phyloP scores from a whole-genome alignment of 2,329 filamentous ascomycete genomes.

The Gliomastix tumulicola region DNA sequence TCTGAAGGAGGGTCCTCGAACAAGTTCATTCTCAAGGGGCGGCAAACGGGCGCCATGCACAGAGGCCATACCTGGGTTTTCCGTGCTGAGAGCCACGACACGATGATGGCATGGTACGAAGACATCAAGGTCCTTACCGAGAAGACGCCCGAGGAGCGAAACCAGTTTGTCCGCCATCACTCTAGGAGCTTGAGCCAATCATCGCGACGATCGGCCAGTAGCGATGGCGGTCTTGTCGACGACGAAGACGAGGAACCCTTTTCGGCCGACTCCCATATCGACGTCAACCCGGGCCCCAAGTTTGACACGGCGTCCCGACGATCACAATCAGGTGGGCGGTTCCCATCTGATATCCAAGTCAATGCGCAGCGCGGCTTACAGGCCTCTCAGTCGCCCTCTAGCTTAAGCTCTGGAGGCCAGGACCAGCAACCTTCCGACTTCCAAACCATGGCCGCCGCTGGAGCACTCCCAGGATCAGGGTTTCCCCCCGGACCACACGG shows the following conservation, averaged over 20 bases:
- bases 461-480: conserved; percentile 33
- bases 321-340: conserved; percentile 89
- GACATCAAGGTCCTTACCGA: conserved; percentile 88
- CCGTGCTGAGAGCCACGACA: conserved; percentile 71
- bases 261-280: conserved; percentile 39
- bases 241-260: conserved; percentile 62
- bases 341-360: conserved; percentile 88
- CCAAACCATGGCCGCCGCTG: conserved; percentile 53
- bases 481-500: conserved; percentile 13
- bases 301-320: conserved; percentile 52
- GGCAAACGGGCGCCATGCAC: conserved; percentile 89
- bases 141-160: conserved; percentile 79
- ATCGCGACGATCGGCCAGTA: conserved; percentile 57
- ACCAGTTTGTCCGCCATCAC: conserved; percentile 78
- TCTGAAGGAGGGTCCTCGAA: conserved; percentile 76
- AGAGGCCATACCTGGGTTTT: conserved; percentile 71
- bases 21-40: conserved; percentile 96
- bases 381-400: conserved; percentile 72
- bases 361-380: conserved; percentile 73
- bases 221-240: conserved; percentile 53
- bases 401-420: conserved; percentile 62
- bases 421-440: conserved; percentile 22
- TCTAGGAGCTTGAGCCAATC: conserved; percentile 68
- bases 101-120: conserved; percentile 95
- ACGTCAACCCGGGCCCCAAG: conserved; percentile 37